Percentiles rank a stretch among this genome's conserved stretches.
Conservation (phyloP, 2,329 filamentous ascomycete genomes). For the Sporothrix mexicana region DNA sequence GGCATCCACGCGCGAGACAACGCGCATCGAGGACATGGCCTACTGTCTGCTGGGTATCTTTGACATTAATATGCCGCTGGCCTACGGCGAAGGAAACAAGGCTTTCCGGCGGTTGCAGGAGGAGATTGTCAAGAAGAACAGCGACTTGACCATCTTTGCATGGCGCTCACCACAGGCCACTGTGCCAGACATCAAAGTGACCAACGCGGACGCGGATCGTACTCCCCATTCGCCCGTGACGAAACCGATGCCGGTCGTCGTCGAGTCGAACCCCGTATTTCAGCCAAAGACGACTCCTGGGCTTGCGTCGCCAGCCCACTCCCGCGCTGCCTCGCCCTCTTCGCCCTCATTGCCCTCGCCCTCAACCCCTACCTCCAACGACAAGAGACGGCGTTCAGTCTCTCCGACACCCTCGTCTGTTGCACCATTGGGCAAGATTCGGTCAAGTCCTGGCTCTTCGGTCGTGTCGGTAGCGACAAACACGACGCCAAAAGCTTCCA, state of each 20-base stretch:
- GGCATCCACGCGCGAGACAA: constrained; percentile 34
- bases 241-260: neutral
- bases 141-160: constrained; percentile 39
- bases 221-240: neutral
- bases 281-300: neutral
- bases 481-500: neutral
- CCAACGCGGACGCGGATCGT: no score
- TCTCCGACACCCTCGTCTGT: neutral
- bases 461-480: neutral
- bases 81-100: constrained; percentile 38
- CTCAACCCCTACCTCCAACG: neutral
- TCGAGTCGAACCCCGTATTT: neutral
- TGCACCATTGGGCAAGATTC: neutral
- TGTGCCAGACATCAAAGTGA: neutral
- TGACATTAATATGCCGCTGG: constrained; percentile 36
- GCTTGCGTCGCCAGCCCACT: neutral
- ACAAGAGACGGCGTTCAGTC: neutral
- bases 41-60: constrained; percentile 40
- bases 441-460: neutral
- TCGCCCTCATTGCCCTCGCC: neutral
- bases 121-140: constrained; percentile 35
- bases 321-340: neutral
- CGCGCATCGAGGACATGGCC: constrained; percentile 37
- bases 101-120: constrained; percentile 39
- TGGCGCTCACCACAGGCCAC: constrained; percentile 34